phyloP scores from a whole-genome alignment of 257 asterid genomes.

The Anisodus acutangulus region DNA sequence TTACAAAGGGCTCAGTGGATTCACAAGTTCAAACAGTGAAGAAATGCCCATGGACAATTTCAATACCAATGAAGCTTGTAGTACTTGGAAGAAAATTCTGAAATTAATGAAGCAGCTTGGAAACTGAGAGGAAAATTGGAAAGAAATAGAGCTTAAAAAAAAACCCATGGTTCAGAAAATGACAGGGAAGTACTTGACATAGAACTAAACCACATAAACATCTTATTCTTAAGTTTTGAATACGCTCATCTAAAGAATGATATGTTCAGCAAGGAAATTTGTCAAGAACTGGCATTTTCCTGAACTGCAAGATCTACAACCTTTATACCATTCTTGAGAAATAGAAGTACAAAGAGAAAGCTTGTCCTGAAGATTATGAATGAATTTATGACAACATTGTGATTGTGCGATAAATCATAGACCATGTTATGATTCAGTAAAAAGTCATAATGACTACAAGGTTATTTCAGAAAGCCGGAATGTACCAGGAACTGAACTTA shows the following conservation, averaged over 20 bases:
- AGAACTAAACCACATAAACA: neutral
- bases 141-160: neutral
- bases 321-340: neutral
- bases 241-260: neutral
- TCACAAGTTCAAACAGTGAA: neutral
- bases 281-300: neutral
- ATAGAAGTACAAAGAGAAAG: neutral
- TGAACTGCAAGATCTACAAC: conserved; percentile 10
- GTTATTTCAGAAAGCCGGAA: neutral
- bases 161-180: neutral
- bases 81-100: conserved; percentile 17
- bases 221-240: neutral
- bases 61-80: neutral
- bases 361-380: neutral
- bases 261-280: neutral
- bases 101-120: neutral
- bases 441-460: neutral
- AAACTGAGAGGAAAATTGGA: neutral
- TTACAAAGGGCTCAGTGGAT: neutral
- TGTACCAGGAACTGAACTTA: neutral
- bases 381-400: neutral
- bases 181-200: neutral
- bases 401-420: neutral
- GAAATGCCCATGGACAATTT: neutral
- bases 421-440: neutral